phyloP scores from a whole-genome alignment of 2,329 filamentous ascomycete genomes.

The Shiraia sp. region DNA sequence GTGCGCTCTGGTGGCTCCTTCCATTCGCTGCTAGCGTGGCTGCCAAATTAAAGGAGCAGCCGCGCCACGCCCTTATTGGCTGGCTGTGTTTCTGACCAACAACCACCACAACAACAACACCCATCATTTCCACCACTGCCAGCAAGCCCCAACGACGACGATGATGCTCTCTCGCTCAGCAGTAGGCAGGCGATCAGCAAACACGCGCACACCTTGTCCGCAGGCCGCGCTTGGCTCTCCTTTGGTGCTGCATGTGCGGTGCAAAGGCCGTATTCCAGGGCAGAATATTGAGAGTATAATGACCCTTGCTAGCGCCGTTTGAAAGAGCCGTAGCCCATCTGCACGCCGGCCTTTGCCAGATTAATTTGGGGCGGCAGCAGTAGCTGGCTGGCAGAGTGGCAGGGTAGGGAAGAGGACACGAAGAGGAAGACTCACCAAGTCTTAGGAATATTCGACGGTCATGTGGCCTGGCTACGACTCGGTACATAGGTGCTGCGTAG shows the following conservation, averaged over 20 bases:
- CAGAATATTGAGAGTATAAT: conserved; percentile 3
- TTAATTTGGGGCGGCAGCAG: no score
- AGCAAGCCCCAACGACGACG: not conserved
- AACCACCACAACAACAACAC: conserved; percentile 7
- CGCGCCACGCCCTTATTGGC: conserved; percentile 23
- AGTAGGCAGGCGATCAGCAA: not conserved
- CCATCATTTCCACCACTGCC: not conserved
- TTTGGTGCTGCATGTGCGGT: not conserved
- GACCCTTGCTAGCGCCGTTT: conserved; percentile 23
- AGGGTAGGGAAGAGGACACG: no score
- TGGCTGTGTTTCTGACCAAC: not conserved
- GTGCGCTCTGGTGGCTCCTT: no score
- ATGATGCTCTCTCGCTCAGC: not conserved
- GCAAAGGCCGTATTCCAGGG: conserved; percentile 1
- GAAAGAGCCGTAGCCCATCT: conserved; percentile 23
- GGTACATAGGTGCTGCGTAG: no score
- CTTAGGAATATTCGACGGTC: no score
- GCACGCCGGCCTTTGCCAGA: conserved; percentile 21
- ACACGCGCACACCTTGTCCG: not conserved
- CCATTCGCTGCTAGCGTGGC: conserved; percentile 12
- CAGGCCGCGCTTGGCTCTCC: not conserved
- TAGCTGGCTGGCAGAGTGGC: no score
- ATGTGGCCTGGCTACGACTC: no score
- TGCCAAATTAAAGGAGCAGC: conserved; percentile 20
- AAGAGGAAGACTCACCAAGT: no score